Evolutionary conservation across 1,139 yeast genomes (phyloP).

Genomic region (Blastobotrys arbuscula): DNA sequence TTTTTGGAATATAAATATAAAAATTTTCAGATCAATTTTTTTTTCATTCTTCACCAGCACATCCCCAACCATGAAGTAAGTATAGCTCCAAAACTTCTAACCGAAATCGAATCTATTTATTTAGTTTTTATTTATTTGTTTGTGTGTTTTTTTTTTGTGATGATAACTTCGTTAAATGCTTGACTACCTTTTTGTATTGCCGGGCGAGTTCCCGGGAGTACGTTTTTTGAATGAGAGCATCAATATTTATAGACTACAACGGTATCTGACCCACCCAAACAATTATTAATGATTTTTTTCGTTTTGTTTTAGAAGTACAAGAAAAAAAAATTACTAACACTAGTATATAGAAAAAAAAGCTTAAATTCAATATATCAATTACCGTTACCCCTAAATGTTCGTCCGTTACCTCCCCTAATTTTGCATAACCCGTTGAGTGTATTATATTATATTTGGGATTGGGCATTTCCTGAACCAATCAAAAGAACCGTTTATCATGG

Average conservation of each 20-base stretch:
- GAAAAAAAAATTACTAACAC: not conserved
- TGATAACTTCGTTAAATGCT: slow-evolving; percentile 12
- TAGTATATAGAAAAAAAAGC: slow-evolving; percentile 17
- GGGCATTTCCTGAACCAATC: slow-evolving; percentile 32
- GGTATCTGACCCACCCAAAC: slow-evolving; percentile 72
- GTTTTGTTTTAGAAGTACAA: not conserved
- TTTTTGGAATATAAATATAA: not conserved
- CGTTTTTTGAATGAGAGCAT: slow-evolving; percentile 14
- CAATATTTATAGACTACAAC: slow-evolving; percentile 90
- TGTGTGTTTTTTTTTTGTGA: slow-evolving; percentile 5
- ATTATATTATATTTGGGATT: slow-evolving; percentile 29
- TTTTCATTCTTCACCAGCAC: not conserved
- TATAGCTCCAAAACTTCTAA: not conserved
- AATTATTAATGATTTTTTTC: not conserved
- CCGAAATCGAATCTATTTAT: no score
- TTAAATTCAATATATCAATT: slow-evolving; percentile 37
- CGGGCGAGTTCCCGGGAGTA: slow-evolving; percentile 15
- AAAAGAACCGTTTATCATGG: slow-evolving; percentile 25
- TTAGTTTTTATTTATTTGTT: no score
- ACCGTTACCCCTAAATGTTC: slow-evolving; percentile 45
- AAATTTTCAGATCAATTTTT: not conserved
- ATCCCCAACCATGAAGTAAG: slow-evolving; percentile 8
- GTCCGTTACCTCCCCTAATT: slow-evolving; percentile 35
- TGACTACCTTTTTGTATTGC: slow-evolving; percentile 11
- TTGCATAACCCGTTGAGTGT: slow-evolving; percentile 36